Evolutionary conservation across 2,329 filamentous ascomycete species (phyloP).

Genomic region (Endoconidiophora polonica): DNA sequence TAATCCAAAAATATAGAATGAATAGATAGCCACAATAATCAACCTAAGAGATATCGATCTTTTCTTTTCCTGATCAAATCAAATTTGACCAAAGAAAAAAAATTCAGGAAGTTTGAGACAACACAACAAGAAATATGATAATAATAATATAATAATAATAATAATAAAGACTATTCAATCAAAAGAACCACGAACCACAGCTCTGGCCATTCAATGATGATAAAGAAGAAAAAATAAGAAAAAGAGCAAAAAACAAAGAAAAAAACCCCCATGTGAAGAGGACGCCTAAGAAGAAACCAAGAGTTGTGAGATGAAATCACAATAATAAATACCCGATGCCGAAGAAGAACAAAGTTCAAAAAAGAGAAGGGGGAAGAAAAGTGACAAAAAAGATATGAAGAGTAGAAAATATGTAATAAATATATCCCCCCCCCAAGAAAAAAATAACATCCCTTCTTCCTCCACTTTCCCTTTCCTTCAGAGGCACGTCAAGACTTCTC

Average conservation of each 20-base stretch:
- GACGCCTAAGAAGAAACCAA: too few relatives aligned
- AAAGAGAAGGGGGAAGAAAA: neutral
- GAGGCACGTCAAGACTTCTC: too few relatives aligned
- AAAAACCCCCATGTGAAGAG: neutral
- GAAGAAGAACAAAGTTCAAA: neutral
- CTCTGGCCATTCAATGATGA: neutral
- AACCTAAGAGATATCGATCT: too few relatives aligned
- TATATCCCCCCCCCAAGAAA: neutral
- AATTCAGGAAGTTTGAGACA: too few relatives aligned
- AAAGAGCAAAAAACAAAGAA: conserved; percentile 3
- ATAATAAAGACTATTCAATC: neutral
- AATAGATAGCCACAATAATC: too few relatives aligned
- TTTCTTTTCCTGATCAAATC: too few relatives aligned
- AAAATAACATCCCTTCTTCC: neutral
- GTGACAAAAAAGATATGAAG: too few relatives aligned
- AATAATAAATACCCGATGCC: neutral
- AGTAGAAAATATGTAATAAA: too few relatives aligned
- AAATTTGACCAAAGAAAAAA: too few relatives aligned
- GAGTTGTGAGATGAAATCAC: neutral
- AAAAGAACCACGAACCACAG: neutral
- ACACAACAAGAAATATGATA: neutral
- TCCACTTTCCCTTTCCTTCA: too few relatives aligned
- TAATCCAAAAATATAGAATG: too few relatives aligned
- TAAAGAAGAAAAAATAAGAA: neutral
- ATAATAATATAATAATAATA: neutral